phyloP scores from a whole-genome alignment of 768 basidiomycete genomes.

The Gyrodon lividus region DNA sequence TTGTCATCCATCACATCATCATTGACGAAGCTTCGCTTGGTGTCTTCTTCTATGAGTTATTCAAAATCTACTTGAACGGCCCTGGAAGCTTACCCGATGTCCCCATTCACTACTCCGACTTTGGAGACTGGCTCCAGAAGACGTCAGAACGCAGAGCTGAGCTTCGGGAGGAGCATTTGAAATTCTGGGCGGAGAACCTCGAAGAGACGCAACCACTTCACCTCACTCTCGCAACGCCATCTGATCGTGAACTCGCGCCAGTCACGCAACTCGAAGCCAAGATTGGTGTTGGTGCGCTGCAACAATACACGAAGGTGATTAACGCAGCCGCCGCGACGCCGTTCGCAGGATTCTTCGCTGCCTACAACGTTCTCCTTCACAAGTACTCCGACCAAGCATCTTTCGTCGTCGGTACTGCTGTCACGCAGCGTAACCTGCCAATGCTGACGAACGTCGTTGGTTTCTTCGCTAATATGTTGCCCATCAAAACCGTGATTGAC shows the following conservation, averaged over 20 bases:
- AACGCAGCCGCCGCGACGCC: constrained; percentile 18
- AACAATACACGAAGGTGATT: constrained; percentile 21
- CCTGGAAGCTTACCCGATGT: constrained; percentile 25
- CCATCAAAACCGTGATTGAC: constrained; percentile 28
- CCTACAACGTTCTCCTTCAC: constrained; percentile 33
- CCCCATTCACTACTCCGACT: constrained; percentile 19
- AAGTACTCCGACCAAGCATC: constrained; percentile 32
- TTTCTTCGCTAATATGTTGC: constrained; percentile 33
- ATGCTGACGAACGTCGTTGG: constrained; percentile 27
- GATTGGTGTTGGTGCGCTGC: constrained; percentile 17
- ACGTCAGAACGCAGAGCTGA: constrained; percentile 29
- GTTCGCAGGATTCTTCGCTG: constrained; percentile 32
- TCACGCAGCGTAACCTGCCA: constrained; percentile 30
- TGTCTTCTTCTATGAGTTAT: constrained; percentile 32
- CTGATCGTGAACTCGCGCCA: constrained; percentile 26
- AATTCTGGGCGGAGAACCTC: constrained; percentile 24
- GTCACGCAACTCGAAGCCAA: constrained; percentile 28
- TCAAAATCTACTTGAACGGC: constrained; percentile 27
- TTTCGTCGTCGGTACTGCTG: constrained; percentile 30
- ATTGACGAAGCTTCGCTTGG: constrained; percentile 30
- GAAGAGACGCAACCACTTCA: constrained; percentile 16
- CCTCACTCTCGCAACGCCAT: constrained; percentile 26
- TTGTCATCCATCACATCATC: constrained; percentile 32
- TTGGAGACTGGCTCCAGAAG: constrained; percentile 26
- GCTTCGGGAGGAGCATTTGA: constrained; percentile 23